Evolutionary conservation across 768 basidiomycete species (phyloP), one percentile per base, ranked within the genome.

Genomic region (Atractiella rhizophila): DNA sequence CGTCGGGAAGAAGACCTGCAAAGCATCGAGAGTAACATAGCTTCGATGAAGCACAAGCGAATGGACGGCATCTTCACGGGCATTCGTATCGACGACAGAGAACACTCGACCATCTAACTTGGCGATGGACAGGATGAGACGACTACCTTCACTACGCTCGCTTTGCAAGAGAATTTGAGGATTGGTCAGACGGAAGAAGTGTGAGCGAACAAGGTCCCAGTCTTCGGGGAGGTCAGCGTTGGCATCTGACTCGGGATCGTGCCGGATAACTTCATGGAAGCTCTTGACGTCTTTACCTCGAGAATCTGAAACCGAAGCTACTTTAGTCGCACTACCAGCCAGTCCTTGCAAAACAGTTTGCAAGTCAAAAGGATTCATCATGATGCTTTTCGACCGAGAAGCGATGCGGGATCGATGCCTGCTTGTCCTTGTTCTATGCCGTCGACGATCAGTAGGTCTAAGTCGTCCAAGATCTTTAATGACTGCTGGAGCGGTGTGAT

Each of bases 41-140:
- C 71, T 83, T 77, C 85, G 68, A 42, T 72, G 71, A 74, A 88
- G 76, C 29, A 96, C 70, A 50, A 72, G 71, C 10, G 80, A 75
- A 50, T 74, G 79, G 48, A 88, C 63, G 12, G 76, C 74, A 60
- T 94, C 86, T 48, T 80, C 73, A 4, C 66, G 63, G 51, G 78
- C 73, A 16, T 69, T 62, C 28, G 68, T 63, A 56, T 96, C 86
- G 65, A 83, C 68, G 51, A 94, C 75, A 5, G 67, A 64, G 57
- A 74, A 83, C 2, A 69, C 69, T 56, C 76, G 74, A 42, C 83
- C 61, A 7, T 76, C 73, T 50, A 79, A 75, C 26, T 76, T 69
- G 21, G 83, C 76, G 13, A 81, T 73, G 5, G 77, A 56, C 19
- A 88, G 68, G 36, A 78, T 68, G 24, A 71, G 69, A 2, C 73